Evolutionary conservation across 2,329 filamentous ascomycete species (phyloP).

Genomic region (Fusarium sp.): DNA sequence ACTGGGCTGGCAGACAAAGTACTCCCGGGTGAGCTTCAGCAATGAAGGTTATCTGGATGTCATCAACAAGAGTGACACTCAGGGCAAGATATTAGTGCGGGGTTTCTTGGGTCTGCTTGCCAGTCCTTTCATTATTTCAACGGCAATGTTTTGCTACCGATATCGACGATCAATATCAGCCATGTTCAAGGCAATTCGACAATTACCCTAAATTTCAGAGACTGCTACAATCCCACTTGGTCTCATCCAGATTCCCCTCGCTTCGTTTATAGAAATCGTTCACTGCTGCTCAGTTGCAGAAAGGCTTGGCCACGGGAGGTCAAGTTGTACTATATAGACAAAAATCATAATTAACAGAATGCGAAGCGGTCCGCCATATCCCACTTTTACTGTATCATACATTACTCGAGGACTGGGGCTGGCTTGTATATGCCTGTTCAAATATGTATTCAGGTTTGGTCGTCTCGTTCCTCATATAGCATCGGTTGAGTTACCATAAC

Average conservation of each 20-base stretch:
- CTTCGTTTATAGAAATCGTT: neutral
- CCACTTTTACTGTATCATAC: neutral
- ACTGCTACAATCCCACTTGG: too few relatives aligned
- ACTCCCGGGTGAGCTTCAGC: slow-evolving; percentile 90
- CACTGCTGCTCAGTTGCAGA: neutral
- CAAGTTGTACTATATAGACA: slow-evolving; percentile 28
- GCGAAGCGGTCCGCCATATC: neutral
- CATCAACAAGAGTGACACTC: slow-evolving; percentile 74
- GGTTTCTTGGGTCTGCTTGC: slow-evolving; percentile 55
- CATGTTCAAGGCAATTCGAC: slow-evolving; percentile 34
- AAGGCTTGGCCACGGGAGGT: slow-evolving; percentile 9
- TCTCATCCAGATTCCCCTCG: neutral
- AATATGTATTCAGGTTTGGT: neutral
- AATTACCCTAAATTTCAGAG: slow-evolving; percentile 14
- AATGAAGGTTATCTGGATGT: slow-evolving; percentile 93
- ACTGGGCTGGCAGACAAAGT: slow-evolving; percentile 92
- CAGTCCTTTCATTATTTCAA: slow-evolving; percentile 49
- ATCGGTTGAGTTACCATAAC: neutral
- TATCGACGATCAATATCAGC: slow-evolving; percentile 44
- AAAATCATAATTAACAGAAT: neutral
- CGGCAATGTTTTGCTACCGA: slow-evolving; percentile 46
- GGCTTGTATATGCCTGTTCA: neutral
- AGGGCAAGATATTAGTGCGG: slow-evolving; percentile 71
- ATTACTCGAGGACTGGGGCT: neutral
- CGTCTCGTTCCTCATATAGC: neutral